Evolutionary conservation across 1,284 basidiomycete species (phyloP).

Genomic region (Termitomyces sp.): DNA sequence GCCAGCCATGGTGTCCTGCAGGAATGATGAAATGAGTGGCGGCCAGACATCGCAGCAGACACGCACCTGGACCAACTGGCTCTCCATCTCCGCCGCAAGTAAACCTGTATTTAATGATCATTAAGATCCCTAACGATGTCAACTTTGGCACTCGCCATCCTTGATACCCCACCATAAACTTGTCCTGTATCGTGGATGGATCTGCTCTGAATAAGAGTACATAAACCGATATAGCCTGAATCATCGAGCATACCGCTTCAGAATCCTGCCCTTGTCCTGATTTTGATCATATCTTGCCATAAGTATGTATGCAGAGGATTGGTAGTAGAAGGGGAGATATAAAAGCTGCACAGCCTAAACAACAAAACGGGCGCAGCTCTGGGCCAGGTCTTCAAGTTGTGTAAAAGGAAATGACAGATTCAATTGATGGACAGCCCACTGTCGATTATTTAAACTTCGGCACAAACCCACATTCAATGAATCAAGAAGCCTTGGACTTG

Average conservation of each 20-base stretch:
- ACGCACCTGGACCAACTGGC: conserved; percentile 52
- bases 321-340: background rate
- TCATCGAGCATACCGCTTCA: conserved; percentile 28
- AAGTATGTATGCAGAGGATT: background rate
- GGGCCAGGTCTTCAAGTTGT: too few species aligned
- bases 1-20: conserved; percentile 69
- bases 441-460: background rate
- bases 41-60: background rate
- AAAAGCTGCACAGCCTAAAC: conserved; percentile 1
- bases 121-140: background rate
- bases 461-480: conserved; percentile 23
- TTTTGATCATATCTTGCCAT: conserved; percentile 24
- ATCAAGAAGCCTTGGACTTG: conserved; percentile 27
- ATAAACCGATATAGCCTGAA: background rate
- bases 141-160: conserved; percentile 54
- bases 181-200: conserved; percentile 58
- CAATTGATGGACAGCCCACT: conserved; percentile 1
- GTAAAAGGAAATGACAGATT: background rate
- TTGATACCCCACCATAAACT: conserved; percentile 78
- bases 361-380: conserved; percentile 2
- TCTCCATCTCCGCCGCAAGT: conserved; percentile 65
- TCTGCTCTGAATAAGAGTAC: conserved; percentile 32
- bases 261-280: conserved; percentile 22
- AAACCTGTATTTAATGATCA: conserved; percentile 41
- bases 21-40: background rate